These are phyloP conservation scores for Citrus maxima DNA, from an alignment of 345 rosid genomes.

Conservation along the genomic window DNA sequence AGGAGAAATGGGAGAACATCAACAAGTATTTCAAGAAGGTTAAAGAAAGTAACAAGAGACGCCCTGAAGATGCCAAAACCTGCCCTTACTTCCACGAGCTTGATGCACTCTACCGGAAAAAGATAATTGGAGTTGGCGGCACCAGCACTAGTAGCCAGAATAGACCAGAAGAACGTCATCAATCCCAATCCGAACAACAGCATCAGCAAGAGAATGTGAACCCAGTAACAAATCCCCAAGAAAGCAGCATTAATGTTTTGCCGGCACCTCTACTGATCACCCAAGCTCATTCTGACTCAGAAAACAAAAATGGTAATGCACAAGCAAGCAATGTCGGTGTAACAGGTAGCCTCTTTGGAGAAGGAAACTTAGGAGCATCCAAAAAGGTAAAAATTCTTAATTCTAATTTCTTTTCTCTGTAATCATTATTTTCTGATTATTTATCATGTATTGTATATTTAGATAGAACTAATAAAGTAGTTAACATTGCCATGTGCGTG, in stretches of 20 bases:
- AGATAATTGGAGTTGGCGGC: slow-evolving; percentile 32
- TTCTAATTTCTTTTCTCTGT: not conserved
- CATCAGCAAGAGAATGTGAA: slow-evolving; percentile 14
- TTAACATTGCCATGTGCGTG: not conserved
- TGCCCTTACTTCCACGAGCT: slow-evolving; percentile 88
- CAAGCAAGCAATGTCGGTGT: slow-evolving; percentile 19
- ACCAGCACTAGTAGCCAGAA: slow-evolving; percentile 15
- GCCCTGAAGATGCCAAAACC: slow-evolving; percentile 86
- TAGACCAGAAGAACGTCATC: slow-evolving; percentile 13
- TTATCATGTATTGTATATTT: not conserved
- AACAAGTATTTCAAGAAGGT: slow-evolving; percentile 91
- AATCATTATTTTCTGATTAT: not conserved
- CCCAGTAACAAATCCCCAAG: slow-evolving; percentile 27
- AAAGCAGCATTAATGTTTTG: not conserved
- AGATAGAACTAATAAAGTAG: not conserved
- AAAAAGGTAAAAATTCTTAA: slow-evolving; percentile 37
- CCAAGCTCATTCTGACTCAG: slow-evolving; percentile 13
- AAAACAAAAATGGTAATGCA: slow-evolving; percentile 14
- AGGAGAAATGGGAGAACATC: slow-evolving; percentile 93
- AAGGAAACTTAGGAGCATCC: slow-evolving; percentile 33
- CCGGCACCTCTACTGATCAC: slow-evolving; percentile 5
- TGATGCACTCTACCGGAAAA: slow-evolving; percentile 64
- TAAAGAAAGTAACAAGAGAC: slow-evolving; percentile 74
- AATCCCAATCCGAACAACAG: slow-evolving; percentile 3
- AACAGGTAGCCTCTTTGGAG: slow-evolving; percentile 24